phyloP scores from a whole-genome alignment of 768 basidiomycete species.

The Coprinopsis cinerea region DNA sequence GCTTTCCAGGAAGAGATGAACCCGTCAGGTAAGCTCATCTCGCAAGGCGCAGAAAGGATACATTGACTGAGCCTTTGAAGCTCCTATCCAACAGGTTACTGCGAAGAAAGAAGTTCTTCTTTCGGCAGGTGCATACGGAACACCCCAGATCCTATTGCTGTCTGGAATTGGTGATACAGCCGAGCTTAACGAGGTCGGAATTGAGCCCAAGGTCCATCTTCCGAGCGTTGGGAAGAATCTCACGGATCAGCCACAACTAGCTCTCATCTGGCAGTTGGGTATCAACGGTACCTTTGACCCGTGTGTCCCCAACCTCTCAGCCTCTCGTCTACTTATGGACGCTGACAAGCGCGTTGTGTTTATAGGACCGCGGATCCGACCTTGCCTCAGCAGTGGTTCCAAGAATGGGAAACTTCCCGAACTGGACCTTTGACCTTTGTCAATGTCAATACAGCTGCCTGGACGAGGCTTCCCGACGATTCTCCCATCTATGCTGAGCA shows the following conservation, averaged over 20 bases:
- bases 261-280: background rate
- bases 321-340: background rate
- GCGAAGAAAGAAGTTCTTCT: conserved; percentile 6
- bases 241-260: conserved; percentile 5
- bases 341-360: no score
- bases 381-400: conserved; percentile 2
- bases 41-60: background rate
- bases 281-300: conserved; percentile 3
- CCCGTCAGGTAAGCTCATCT: conserved; percentile 5
- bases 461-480: conserved; percentile 10
- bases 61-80: conserved; percentile 7
- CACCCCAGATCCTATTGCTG: conserved; percentile 3
- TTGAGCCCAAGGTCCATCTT: conserved; percentile 3
- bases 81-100: background rate
- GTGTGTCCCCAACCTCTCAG: background rate
- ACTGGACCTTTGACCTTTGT: conserved; percentile 11
- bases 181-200: conserved; percentile 1
- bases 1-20: conserved; percentile 16
- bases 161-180: conserved; percentile 8
- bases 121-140: conserved; percentile 3
- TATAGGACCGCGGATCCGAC: background rate
- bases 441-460: conserved; percentile 1
- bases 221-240: conserved; percentile 11
- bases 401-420: conserved; percentile 10
- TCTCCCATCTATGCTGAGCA: conserved; percentile 4